A percentile compares a stretch with the other conserved stretches of the same genome.
phyloP scores from a whole-genome alignment of 495 filamentous ascomycete genomes.

The Penicillium atrosanguineum region DNA sequence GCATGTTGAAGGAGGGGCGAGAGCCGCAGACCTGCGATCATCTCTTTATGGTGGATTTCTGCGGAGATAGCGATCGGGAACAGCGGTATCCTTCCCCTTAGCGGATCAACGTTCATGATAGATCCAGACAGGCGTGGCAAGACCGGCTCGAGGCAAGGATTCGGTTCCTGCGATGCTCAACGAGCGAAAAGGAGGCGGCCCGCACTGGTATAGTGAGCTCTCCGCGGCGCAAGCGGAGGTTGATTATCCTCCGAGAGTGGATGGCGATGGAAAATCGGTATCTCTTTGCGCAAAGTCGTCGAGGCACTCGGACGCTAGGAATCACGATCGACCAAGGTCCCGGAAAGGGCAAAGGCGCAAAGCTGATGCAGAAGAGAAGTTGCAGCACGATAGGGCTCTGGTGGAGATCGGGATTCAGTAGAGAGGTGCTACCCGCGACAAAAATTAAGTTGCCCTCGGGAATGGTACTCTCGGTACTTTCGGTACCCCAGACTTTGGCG shows the following conservation, averaged over 20 bases:
- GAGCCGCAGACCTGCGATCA: conserved; percentile 34
- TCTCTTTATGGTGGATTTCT: conserved; percentile 32
- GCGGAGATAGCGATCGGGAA: conserved; percentile 30
- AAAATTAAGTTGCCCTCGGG: conserved; percentile 30
- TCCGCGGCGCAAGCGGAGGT: conserved; percentile 20
- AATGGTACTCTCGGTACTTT: conserved; percentile 17
- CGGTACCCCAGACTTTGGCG: conserved; percentile 20
- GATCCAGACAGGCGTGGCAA: conserved; percentile 10
- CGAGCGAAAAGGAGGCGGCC: conserved; percentile 15
- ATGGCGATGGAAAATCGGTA: neutral
- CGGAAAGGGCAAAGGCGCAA: neutral
- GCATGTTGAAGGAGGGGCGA: conserved; percentile 34
- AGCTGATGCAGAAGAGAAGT: conserved; percentile 12
- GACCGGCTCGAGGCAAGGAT: conserved; percentile 1
- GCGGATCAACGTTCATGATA: conserved; percentile 38
- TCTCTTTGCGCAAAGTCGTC: conserved; percentile 4
- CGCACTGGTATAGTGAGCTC: conserved; percentile 12
- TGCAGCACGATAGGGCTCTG: conserved; percentile 15
- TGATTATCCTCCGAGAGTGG: conserved; percentile 19
- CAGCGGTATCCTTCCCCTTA: conserved; percentile 17
- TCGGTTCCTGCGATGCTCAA: conserved; percentile 11
- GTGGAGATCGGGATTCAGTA: conserved; percentile 16
- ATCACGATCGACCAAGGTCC: conserved; percentile 3
- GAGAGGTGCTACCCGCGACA: neutral
- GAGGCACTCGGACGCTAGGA: neutral